Base-by-base conservation (phyloP, 805 yeast genomes). In the Pichia occidentalis region DNA sequence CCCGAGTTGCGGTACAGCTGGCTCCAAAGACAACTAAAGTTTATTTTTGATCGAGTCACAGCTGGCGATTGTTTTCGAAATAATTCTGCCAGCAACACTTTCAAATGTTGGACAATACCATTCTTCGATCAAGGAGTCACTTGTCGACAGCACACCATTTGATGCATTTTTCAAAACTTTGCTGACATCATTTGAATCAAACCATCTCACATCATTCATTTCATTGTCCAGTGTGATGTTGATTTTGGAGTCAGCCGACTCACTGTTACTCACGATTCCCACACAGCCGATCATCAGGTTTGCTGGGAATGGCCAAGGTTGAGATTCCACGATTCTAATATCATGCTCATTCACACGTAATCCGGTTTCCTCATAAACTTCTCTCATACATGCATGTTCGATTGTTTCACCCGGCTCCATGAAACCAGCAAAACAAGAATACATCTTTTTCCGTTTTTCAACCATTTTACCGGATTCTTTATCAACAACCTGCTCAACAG, bases 271-370 rank as follows among this genome's bases (percentile, higher is more conserved):
- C n/a, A 85, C 92, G 24, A 72, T 60, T 2, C 77, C 96, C 38
- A 87, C 57, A 58, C 97, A 88, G 8, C 97, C 97, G 48, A 90
- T 72, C 97, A 90, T 90, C 50, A 90, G 61, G 56, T 81, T 86
- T 0, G 85, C 87, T 1, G 97, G 97, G 59, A 79, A 90, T 13
- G 98, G 98, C 98, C 98, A 90, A 4, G 98, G 97, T 61, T 90
- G 97, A 10, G 92, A 74, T 50, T 77, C 67, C 17, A 80, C 61
- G 37, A 90, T 70, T 36, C 68, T 60, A 21, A 90, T 81, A 21
- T 70, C 58, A 4, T 60, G 47, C 37, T 77, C 77, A 9, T 35
- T 12, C 3, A 48, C n/a, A 37, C 61, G 68, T 24, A 86, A 82
- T 7, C 98, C 98, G 5, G 97, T 80, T 59, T 90, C 98, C 57